Evolutionary conservation across 2,329 filamentous ascomycete genomes (phyloP), one percentile per base, ranked within the genome.

Genomic region (Curvularia hawaiiensis): DNA sequence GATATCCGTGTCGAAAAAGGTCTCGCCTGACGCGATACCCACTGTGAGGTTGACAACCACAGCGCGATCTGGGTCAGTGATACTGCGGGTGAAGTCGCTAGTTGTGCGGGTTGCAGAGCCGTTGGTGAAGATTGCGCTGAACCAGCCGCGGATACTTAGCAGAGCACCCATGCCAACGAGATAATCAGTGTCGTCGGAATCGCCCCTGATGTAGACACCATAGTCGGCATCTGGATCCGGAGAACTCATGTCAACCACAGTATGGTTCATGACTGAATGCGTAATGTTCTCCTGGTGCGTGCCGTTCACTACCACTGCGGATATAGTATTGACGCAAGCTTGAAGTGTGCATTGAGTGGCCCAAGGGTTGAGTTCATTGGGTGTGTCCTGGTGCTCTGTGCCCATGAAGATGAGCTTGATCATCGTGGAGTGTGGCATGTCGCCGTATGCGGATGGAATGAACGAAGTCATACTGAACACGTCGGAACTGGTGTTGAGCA

Each of bases 381-480:
- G 50, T n/a, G 44, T 49, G 22, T 62, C 51, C 26, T 62, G 51
- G 20, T 41, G 45, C 45, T 62, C 60, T 20, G 60, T 60, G n/a
- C 60, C 60, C 54, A 62, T 58, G 52, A 62, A 62, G 26, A 62
- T 58, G 33, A 60, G 46, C 8, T 54, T 51, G 22, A 62, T 58
- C 48, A 62, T 43, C 9, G 60, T 62, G 16, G 60, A 62, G 26
- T 62, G 57, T 16, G 60, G 57, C 60, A 62, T 62, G 16, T 62
- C 54, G 18, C 60, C 60, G 40, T 62, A 62, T 14, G 60, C 60
- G 16, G 57, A 62, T 22, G 58, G 60, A 20, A 62, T 62, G 48
- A 60, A 58, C n/a, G 60, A 62, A 18, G 60, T 60, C 60, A 62
- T 62, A 41, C 60, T 62, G 41, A 62, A 62, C 10, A 60, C 57